phyloP scores from a whole-genome alignment of 306 rosid genomes.

The Hippophae rhamnoides region DNA sequence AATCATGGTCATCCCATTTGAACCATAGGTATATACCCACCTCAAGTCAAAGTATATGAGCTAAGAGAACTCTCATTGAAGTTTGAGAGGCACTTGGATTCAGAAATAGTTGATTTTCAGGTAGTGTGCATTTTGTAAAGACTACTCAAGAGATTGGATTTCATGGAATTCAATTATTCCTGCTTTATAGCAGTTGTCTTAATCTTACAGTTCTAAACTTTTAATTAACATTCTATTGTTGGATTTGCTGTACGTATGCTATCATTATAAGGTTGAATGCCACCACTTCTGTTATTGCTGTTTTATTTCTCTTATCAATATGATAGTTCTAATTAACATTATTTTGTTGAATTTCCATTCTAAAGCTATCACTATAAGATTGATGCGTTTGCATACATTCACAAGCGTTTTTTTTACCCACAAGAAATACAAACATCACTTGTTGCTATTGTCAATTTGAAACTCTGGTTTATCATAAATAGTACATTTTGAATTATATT shows the following conservation, averaged over 20 bases:
- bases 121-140: conserved; percentile 21
- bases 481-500: no score
- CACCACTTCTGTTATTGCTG: not conserved
- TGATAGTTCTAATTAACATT: not conserved
- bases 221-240: not conserved
- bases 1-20: conserved; percentile 15
- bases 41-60: conserved; percentile 86
- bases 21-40: conserved; percentile 77
- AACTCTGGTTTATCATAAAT: no score
- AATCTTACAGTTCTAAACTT: no score
- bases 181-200: no score
- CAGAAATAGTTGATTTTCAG: conserved; percentile 90
- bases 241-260: not conserved
- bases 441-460: no score
- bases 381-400: no score
- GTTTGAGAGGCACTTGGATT: conserved; percentile 88
- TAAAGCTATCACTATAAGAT: no score
- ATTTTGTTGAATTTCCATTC: no score
- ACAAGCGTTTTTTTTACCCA: no score
- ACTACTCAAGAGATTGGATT: not conserved
- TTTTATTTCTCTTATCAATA: not conserved
- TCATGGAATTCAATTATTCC: no score
- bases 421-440: no score
- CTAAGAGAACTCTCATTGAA: conserved; percentile 69
- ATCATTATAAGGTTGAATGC: no score